Conservation (phyloP, 306 rosid genomes). For the Betula pendula region DNA sequence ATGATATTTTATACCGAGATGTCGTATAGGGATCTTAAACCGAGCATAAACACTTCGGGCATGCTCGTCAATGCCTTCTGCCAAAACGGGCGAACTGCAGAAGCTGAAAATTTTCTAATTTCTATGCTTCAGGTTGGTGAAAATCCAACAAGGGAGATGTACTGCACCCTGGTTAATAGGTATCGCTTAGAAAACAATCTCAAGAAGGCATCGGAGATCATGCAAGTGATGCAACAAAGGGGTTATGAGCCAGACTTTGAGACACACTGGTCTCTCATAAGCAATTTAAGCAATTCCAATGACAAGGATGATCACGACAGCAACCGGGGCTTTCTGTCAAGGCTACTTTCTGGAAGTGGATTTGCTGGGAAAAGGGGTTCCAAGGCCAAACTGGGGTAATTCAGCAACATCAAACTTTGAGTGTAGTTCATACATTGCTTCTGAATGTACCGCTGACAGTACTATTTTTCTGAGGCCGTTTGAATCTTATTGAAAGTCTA, state of each 20-base stretch:
- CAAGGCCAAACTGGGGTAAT: conserved; percentile 13
- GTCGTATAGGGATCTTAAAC: conserved; percentile 55
- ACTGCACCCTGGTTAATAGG: conserved; percentile 46
- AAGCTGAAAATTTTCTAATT: conserved; percentile 63
- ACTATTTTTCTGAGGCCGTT: background rate
- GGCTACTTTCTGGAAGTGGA: conserved; percentile 76
- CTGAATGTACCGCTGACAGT: background rate
- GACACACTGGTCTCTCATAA: conserved; percentile 87
- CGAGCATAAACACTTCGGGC: conserved; percentile 49
- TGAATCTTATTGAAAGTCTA: background rate
- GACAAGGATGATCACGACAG: conserved; percentile 38
- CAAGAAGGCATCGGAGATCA: conserved; percentile 58
- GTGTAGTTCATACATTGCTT: background rate
- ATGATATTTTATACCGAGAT: conserved; percentile 68
- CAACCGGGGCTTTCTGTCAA: conserved; percentile 66
- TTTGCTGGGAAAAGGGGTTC: conserved; percentile 38
- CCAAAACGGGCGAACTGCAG: conserved; percentile 51
- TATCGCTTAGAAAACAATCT: conserved; percentile 60
- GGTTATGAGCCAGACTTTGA: conserved; percentile 89
- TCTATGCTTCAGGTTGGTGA: conserved; percentile 54
- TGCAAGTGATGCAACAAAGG: conserved; percentile 73
- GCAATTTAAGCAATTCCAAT: conserved; percentile 52
- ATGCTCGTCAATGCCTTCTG: conserved; percentile 56
- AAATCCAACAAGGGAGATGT: conserved; percentile 68
- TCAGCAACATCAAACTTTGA: conserved; percentile 1